Base-by-base conservation (phyloP, 148 eudicot genomes). In the Pharnaceum exiguum region DNA sequence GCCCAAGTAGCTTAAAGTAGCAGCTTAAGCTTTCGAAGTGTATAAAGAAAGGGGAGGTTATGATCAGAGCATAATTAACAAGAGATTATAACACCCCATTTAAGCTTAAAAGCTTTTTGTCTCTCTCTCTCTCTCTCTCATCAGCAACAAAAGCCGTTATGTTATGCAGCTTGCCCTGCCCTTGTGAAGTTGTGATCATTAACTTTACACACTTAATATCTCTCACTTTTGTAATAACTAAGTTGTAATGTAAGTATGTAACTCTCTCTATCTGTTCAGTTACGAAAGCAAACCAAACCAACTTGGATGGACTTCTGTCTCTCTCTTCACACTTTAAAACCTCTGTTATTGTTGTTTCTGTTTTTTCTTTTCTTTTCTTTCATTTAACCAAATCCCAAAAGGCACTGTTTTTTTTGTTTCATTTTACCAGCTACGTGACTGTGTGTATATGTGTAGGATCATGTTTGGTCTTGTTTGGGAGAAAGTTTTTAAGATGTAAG, bases 251-350 rank as follows among this genome's bases (percentile, higher is more conserved):
- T 12, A 35, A 7, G 7, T 35, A 6, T 35, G 12, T 35, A 35
- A 12, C 38, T 57, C 35, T 66, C 65, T 70, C 63, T 59, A 65
- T 59, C 70, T 62, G 71, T 46, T 74, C 83, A 71, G 85, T 82
- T 79, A 79, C 81, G 74, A 72, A 75, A 74, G 78, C 70, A 66
- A 53, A 79, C 81, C 73, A 72, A 75, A 74, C 80, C 70, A 66
- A 53, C 73, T 56, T 19, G n/a, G n/a, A n/a, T n/a, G n/a, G 36
- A 5, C 10, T 38, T 46, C 60, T 59, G 35, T 54, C 58, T 27
- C 44, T 38, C 28, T 39, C 45, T 58, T 29, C 10, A n/a, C 38
- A 38, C 66, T 18, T 44, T 18, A 55, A 37, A 54, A 67, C 69
- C 43, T 60, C 53, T 49, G 9, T 39, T 29, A 8, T 3, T 50